Evolutionary conservation across 345 rosid genomes (phyloP).

Genomic region (Pistacia vera): DNA sequence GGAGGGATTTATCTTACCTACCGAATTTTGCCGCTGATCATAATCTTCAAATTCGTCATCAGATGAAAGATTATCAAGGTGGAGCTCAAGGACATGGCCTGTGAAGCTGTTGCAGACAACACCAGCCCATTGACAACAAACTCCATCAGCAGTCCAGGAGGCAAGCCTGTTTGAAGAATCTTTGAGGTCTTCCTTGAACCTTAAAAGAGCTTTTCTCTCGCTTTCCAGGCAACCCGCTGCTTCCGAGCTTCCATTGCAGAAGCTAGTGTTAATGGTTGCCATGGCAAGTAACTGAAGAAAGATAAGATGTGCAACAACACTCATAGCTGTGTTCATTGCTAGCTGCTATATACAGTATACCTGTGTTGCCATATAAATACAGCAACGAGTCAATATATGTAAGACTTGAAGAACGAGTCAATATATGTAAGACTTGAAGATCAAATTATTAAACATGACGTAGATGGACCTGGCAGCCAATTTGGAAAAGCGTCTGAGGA

Average conservation of each 20-base stretch:
- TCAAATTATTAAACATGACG: no score
- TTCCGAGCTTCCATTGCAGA: not conserved
- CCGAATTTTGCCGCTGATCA: not conserved
- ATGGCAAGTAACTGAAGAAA: not conserved
- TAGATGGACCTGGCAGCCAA: no score
- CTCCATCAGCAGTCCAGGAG: no score
- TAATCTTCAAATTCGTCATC: not conserved
- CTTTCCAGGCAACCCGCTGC: not conserved
- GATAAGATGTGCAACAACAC: not conserved
- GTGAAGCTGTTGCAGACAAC: no score
- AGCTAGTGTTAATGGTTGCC: not conserved
- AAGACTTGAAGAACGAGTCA: slow-evolving; percentile 64
- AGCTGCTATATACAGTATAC: no score
- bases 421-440: slow-evolving; percentile 36
- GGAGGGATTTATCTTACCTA: not conserved
- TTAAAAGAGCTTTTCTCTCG: not conserved
- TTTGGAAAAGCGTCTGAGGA: no score
- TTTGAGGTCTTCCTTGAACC: not conserved
- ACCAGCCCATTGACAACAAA: no score
- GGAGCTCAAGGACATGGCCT: no score
- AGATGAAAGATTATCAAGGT: no score
- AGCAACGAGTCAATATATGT: no score
- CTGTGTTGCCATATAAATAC: no score
- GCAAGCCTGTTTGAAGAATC: not conserved
- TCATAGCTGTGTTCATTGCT: not conserved